A percentile compares a stretch with the other conserved stretches of the same genome.
Conservation (phyloP, 2,329 filamentous ascomycete species). For the Ophiostoma quercus region DNA sequence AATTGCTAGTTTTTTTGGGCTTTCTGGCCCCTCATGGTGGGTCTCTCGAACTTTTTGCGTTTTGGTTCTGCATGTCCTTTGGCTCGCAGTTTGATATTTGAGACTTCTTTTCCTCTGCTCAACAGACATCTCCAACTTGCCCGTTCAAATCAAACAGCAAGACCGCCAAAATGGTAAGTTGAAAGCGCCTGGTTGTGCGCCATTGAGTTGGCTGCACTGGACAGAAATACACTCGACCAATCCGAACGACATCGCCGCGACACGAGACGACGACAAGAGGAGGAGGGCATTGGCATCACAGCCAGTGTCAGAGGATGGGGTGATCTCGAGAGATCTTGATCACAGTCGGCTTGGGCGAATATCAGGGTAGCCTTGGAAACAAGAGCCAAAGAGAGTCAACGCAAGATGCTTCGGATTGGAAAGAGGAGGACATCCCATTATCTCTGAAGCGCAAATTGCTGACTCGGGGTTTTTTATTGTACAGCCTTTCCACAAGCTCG, state of each 20-base stretch:
- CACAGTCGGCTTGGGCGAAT: neutral
- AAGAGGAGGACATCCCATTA: conserved; percentile 35
- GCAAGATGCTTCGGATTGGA: conserved; percentile 95
- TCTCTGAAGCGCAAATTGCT: conserved; percentile 99
- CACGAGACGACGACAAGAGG: conserved; percentile 9
- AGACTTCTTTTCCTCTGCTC: conserved; percentile 34
- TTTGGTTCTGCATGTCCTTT: conserved; percentile 26
- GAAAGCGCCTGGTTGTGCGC: conserved; percentile 26
- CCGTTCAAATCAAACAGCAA: conserved; percentile 38
- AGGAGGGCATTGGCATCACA: conserved; percentile 30
- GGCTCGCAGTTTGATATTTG: conserved; percentile 5
- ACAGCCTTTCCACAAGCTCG: conserved; percentile 85
- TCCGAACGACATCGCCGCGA: conserved; percentile 17
- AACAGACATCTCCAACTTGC: conserved; percentile 33
- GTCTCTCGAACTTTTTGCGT: conserved; percentile 26
- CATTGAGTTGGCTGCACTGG: neutral
- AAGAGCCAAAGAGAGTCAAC: conserved; percentile 57
- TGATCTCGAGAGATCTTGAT: neutral
- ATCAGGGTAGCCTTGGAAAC: conserved; percentile 6
- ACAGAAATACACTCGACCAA: neutral
- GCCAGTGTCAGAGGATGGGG: conserved; percentile 17
- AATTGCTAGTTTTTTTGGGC: conserved; percentile 11
- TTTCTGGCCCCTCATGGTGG: conserved; percentile 13
- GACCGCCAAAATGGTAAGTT: conserved; percentile 67
- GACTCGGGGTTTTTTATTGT: conserved; percentile 66